Evolutionary conservation across 768 basidiomycete genomes (phyloP), one percentile per base, ranked within the genome.

Genomic region (Lanmaoa rubissima): DNA sequence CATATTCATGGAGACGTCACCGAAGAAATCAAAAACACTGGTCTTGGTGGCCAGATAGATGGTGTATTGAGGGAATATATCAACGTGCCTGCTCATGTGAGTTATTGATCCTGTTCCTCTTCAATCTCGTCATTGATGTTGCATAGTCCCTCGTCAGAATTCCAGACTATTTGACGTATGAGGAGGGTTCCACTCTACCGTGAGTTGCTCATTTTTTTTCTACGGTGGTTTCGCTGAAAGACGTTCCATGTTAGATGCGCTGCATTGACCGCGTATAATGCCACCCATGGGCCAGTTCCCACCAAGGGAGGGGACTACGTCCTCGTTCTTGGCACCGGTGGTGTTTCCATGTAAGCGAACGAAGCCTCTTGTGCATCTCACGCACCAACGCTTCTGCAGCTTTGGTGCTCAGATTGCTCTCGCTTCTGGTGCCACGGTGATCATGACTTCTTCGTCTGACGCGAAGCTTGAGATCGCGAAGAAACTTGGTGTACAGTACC

Each of bases 381-480:
- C 31, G 11, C 26, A 45, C 41, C 31, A 31, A 51, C 43, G n/a
- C 38, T 60, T 67, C 6, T 60, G 59, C 43, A 80, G 83, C 40
- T 85, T 82, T 61, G 85, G 75, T 3, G 70, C 81, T 3, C 83
- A 87, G 68, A 69, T 89, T 44, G 85, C 86, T 2, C 76, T 84
- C 42, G 81, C 83, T 3, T 76, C 82, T 9, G 86, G 86, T 36
- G 86, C 85, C 2, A 79, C 71, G 1, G 85, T 87, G 55, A 86
- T 90, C 60, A 77, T 78, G 28, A 88, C 86, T 0, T 87, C 86
- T 1, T 87, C 85, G 1, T 84, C 83, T 0, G 84, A 87, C 61
- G 76, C 78, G 46, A 90, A 89, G 62, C 74, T 87, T 16, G 74
- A 79, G 57, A 59, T 79, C 31, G 84, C 78, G 10, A 69, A 74